phyloP scores from a whole-genome alignment of 208 protist genomes.

The Novymonas esmeraldas region DNA sequence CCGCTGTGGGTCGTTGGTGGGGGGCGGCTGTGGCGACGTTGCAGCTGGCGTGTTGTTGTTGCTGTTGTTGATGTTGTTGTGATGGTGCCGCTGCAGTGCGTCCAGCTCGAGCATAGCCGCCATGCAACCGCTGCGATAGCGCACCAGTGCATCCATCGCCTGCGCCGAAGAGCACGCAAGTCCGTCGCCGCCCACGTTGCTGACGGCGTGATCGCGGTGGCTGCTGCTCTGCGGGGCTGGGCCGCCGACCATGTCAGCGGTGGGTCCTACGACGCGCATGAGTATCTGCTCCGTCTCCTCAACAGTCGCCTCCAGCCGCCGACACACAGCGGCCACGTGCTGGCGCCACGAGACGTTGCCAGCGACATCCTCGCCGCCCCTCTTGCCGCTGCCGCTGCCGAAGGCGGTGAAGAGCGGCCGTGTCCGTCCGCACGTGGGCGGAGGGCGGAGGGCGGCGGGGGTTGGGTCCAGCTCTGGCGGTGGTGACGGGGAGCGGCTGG shows the following conservation, averaged over 20 bases:
- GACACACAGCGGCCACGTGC: constrained; percentile 17
- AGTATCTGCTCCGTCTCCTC: constrained; percentile 26
- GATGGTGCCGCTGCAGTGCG: background rate
- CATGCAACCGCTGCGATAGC: constrained; percentile 30
- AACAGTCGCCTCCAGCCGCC: constrained; percentile 17
- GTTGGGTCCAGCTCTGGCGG: background rate
- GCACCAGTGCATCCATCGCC: constrained; percentile 22
- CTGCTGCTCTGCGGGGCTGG: too few species aligned
- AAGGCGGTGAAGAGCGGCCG: background rate
- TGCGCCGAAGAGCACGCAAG: constrained; percentile 5
- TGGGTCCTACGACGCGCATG: constrained; percentile 1
- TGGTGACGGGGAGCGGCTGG: background rate
- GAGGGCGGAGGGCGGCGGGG: background rate
- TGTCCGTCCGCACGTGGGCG: background rate
- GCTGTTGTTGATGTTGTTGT: too few species aligned
- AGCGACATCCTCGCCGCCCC: background rate
- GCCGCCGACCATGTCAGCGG: too few species aligned
- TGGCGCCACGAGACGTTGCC: background rate
- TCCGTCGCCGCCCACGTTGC: background rate
- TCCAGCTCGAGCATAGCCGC: constrained; percentile 24
- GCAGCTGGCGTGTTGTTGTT: too few species aligned
- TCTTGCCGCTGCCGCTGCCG: background rate
- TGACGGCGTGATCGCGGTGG: too few species aligned
- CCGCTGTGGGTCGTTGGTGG: too few species aligned
- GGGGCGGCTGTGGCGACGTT: too few species aligned